A percentile compares a stretch with the other conserved stretches of the same genome.
phyloP scores from a whole-genome alignment of 2,329 filamentous ascomycete species.

The Trichoderma cornu-damae region DNA sequence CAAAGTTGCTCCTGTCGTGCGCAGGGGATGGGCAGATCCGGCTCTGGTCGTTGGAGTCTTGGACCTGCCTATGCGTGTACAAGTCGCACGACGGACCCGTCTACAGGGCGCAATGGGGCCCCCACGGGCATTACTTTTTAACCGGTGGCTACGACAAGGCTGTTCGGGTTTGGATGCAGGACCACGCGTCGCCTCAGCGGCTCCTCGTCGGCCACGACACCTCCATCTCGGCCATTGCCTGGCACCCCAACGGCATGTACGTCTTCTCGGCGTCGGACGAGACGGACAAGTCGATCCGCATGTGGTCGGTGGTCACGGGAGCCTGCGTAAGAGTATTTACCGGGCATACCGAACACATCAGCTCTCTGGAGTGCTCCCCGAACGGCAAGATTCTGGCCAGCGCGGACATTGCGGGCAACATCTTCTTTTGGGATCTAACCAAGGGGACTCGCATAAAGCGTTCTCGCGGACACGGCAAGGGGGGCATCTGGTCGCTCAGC shows the following conservation, averaged over 20 bases:
- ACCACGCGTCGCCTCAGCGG: constrained; percentile 82
- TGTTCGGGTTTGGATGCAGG: constrained; percentile 84
- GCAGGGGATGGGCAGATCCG: constrained; percentile 85
- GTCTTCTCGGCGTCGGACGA: constrained; percentile 87
- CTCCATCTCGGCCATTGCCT: constrained; percentile 83
- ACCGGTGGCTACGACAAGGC: constrained; percentile 86
- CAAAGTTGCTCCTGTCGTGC: constrained; percentile 78
- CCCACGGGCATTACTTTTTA: constrained; percentile 91
- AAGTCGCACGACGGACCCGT: constrained; percentile 88
- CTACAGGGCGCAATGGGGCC: constrained; percentile 83
- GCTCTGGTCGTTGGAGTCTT: constrained; percentile 88
- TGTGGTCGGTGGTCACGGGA: constrained; percentile 92
- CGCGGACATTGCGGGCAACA: constrained; percentile 81
- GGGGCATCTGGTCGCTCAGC: constrained; percentile 86
- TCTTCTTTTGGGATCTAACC: constrained; percentile 91
- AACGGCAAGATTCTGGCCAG: constrained; percentile 89
- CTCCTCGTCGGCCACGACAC: constrained; percentile 91
- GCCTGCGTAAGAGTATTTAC: constrained; percentile 86
- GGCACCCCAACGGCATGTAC: constrained; percentile 92
- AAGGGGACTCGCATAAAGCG: constrained; percentile 83
- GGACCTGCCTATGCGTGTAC: constrained; percentile 89
- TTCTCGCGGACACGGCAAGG: constrained; percentile 88
- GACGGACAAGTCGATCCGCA: constrained; percentile 82
- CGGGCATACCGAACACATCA: constrained; percentile 84
- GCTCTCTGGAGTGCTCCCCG: constrained; percentile 75